Conservation (phyloP, 768 basidiomycete genomes). For the Coprinopsis sp. region DNA sequence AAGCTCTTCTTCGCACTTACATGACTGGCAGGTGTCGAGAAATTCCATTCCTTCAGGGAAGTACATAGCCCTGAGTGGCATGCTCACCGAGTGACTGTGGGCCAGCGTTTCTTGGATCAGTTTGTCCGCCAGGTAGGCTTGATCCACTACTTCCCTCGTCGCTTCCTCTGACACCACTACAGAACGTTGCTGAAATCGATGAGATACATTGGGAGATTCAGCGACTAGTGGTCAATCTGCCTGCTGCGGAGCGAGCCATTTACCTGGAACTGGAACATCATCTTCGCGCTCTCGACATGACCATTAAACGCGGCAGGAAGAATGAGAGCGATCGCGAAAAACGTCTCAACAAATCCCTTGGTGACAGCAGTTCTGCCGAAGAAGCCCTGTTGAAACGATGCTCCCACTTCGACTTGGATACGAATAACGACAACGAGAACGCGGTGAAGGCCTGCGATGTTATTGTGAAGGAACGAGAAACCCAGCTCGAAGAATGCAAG, state of each 20-base stretch:
- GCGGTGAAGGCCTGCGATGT: conserved; percentile 92
- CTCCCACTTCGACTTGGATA: conserved; percentile 89
- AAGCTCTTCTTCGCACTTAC: neutral
- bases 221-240: conserved; percentile 63
- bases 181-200: conserved; percentile 96
- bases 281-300: conserved; percentile 86
- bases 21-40: conserved; percentile 64
- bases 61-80: conserved; percentile 93
- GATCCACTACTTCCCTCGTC: neutral
- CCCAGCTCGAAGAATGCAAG: conserved; percentile 77
- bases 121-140: conserved; percentile 77
- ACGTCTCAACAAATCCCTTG: conserved; percentile 80
- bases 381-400: conserved; percentile 94
- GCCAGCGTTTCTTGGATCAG: conserved; percentile 75
- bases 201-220: conserved; percentile 81
- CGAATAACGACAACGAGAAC: conserved; percentile 46
- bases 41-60: conserved; percentile 95
- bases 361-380: conserved; percentile 87
- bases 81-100: conserved; percentile 75
- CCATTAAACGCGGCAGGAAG: conserved; percentile 55
- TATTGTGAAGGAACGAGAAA: conserved; percentile 77
- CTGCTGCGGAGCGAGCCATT: conserved; percentile 91
- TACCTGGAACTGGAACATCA: conserved; percentile 95
- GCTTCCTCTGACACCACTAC: conserved; percentile 10
- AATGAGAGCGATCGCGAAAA: conserved; percentile 84